Base-by-base conservation (phyloP, 495 filamentous ascomycete genomes). In the Penicillium robsamsonii region DNA sequence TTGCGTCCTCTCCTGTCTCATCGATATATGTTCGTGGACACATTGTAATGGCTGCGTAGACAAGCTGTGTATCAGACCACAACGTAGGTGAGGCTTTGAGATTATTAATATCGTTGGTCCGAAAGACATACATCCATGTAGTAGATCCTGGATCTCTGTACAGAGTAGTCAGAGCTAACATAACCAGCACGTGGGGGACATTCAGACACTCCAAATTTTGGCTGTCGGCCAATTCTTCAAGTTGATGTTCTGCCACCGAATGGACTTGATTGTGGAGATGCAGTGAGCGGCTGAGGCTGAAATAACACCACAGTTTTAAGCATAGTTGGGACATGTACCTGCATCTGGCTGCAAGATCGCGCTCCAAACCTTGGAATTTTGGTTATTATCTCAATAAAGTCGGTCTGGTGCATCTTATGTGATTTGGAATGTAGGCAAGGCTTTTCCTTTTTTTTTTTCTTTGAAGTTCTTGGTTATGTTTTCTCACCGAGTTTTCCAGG, bases 231-330 rank as follows among this genome's bases (percentile, higher is more conserved):
- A 18, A 35, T 11, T 15, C 25, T 52, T 42, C 51, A 55, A 29
- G 24, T 38, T n/a, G 29, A 58, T 55, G 55, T 13, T 50, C 59
- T 63, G 53, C 54, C 51, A 58, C 55, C 49, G 61, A 52, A 38
- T 63, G 48, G 57, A 4, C 10, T 20, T 15, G 7, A 49, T 44
- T 53, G 38, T 30, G 22, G 31, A 47, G 31, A 27, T 15, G 56
- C 53, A 27, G 55, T 35, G 38, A 52, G 50, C 46, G 30, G 46
- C 41, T 57, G 64, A 66, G 61, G 58, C 58, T 64, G 53, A 59
- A 46, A 27, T 15, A 46, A n/a, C 5, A 52, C 47, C 8, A 10
- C 41, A 54, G 31, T 6, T 15, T 41, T 52, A 57, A 46, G 58
- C 59, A 46, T 56, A 56, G 33, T 22, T 42, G 46, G 18, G 1